phyloP scores from a whole-genome alignment of 2,329 filamentous ascomycete species.

The Alternaria metachromatica region DNA sequence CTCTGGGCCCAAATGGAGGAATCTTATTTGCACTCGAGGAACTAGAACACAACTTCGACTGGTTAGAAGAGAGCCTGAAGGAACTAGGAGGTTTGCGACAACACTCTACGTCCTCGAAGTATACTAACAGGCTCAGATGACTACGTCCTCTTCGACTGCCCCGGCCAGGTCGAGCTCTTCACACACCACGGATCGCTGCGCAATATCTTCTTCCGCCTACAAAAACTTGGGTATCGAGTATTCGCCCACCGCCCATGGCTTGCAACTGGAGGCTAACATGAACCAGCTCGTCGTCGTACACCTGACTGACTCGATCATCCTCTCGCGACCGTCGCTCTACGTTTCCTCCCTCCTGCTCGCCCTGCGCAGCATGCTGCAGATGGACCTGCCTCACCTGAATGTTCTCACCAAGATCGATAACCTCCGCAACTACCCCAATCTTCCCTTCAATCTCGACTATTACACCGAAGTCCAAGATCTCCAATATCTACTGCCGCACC shows the following conservation, averaged over 20 bases:
- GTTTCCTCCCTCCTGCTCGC: constrained; percentile 92
- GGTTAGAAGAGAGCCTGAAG: constrained; percentile 82
- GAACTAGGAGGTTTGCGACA: constrained; percentile 65
- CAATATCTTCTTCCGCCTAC: constrained; percentile 88
- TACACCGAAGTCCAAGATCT: constrained; percentile 98
- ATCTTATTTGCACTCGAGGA: constrained; percentile 94
- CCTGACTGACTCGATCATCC: constrained; percentile 90
- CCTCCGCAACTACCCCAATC: constrained; percentile 78
- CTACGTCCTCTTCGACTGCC: constrained; percentile 94
- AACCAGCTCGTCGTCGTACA: constrained; percentile 87
- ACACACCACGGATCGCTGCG: constrained; percentile 92
- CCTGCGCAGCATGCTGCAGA: constrained; percentile 95
- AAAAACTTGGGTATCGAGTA: constrained; percentile 92
- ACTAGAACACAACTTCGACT: constrained; percentile 91
- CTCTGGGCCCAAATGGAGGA: constrained; percentile 89
- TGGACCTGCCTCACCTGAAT: constrained; percentile 95
- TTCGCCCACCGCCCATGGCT: constrained; percentile 49
- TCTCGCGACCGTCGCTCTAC: constrained; percentile 92
- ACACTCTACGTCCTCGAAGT: not conserved
- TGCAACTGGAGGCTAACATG: constrained; percentile 31
- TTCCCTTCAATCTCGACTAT: constrained; percentile 95
- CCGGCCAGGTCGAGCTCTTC: constrained; percentile 95
- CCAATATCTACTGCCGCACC: constrained; percentile 78
- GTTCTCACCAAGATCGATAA: constrained; percentile 99
- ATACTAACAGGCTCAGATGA: constrained; percentile 64